These are phyloP conservation scores for Geranium incanum DNA, from an alignment of 441 rosid species.

Conservation along the genomic window DNA sequence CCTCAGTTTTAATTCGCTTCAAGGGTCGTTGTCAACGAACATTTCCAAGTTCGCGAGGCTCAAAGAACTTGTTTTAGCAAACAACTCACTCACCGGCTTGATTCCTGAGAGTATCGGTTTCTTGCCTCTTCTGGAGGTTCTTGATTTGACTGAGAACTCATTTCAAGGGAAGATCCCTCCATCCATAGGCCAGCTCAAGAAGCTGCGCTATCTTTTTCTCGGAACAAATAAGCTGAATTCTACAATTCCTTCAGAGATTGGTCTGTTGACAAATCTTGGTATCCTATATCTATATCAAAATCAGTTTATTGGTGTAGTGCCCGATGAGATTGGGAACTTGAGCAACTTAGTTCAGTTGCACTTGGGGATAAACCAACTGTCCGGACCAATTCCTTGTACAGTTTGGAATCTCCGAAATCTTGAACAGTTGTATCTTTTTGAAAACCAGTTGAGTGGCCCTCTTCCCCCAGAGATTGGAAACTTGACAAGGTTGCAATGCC, in stretches of 20 bases:
- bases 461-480: conserved; percentile 37
- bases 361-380: background rate
- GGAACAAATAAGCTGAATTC: background rate
- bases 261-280: background rate
- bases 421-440: background rate
- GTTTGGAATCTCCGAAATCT: background rate
- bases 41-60: background rate
- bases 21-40: background rate
- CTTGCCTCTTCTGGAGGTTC: background rate
- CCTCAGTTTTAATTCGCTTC: background rate
- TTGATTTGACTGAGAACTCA: background rate
- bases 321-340: background rate
- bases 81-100: background rate
- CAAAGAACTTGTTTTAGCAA: background rate
- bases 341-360: background rate
- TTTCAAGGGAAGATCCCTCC: background rate
- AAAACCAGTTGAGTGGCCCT: background rate
- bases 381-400: background rate
- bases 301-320: background rate
- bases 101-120: background rate
- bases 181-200: background rate
- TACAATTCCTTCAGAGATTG: background rate
- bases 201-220: background rate
- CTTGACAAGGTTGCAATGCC: conserved; percentile 19
- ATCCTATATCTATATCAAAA: background rate